Evolutionary conservation across 345 rosid species (phyloP), one percentile per base, ranked within the genome.

Genomic region (Syzygium aqueum): DNA sequence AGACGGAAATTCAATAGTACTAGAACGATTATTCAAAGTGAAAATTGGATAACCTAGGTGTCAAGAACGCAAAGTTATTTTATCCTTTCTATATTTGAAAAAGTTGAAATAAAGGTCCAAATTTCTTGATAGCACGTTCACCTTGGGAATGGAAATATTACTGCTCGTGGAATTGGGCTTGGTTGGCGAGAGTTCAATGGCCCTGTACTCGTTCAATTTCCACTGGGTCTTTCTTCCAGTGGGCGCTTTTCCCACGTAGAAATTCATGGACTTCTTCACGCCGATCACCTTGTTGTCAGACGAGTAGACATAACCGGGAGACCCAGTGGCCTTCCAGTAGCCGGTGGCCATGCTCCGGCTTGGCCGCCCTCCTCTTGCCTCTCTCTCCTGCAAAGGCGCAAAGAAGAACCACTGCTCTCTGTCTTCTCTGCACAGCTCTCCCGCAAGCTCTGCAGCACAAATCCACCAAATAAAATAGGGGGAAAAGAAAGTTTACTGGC

Each of bases 211-310:
- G 49, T 37, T 73, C 49, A 73, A 73, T 73, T 73, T 73, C 49
- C 49, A 73, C 7, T 40, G 49, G 27, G 49, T 73, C 6, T 73
- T 73, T 73, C 49, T 73, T 73, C 80, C 80, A 37, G 27, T 73
- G 49, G 27, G 80, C 10, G 80, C 25, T 73, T 87, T 96, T 17
- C 99, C 98, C 33, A 63, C 89, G 37, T 97, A 96, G 94, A 96
- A 97, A 80, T 96, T 97, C 98, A 94, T 96, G 25, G 97, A 94
- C 89, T 94, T 96, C 92, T 93, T 95, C 85, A 95, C 80, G 16
- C 96, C 97, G 83, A 97, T 95, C 73, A 94, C 96, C 86, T 91
- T 88, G 89, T 91, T 92, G 84, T 93, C 94, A 0, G 94, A 89
- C 4, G 99, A 96, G 91, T 92, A 73, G 25, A 73, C 25, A 37